Evolutionary conservation across 73 alveolate genomes (phyloP), one percentile per base, ranked within the genome.

Genomic region (Paraurostyla sp.): DNA sequence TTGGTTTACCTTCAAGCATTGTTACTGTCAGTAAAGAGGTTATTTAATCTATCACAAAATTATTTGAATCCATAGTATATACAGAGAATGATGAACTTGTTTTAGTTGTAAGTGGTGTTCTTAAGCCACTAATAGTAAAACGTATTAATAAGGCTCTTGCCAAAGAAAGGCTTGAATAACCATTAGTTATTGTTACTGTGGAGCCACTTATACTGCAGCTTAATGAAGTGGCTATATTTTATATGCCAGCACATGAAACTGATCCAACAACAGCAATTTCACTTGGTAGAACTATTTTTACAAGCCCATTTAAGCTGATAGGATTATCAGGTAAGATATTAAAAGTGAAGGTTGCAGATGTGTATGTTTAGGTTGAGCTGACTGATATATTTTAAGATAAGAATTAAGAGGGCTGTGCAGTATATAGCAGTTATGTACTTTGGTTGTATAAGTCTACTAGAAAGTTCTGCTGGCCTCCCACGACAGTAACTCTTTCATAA

Each of bases 81-180:
- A 78, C 16, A 40, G 27, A 3, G 62, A 78, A 78, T 7, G 80
- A 16, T 7, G 52, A 9, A 52, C 58, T 43, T 22, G 89, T 49
- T 27, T 54, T 18, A 3, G 89, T 78, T 4, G 80, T 20, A 7
- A 25, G n/a, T 0, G 89, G 89, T 11, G 89, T 78, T 51, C 65
- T 78, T 52, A 78, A 11, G 11, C 86, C 86, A 9, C 42, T 9
- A 16, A 73, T 25, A 2, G 54, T 9, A 27, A 73, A 73, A 2
- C 11, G 11, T 9, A 73, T 6, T 25, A 71, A 32, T 4, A 46
- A 7, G 2, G 3, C 2, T n/a, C 7, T 50, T 3, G 86, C 71
- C 27, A 6, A 20, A 45, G 56, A 11, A 13, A 13, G 18, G 11
- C 49, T 22, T 18, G 32, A 6, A 46, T 45, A 43, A 4, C 43